Evolutionary conservation across 192 early-diverging fungal species (phyloP), one percentile per base, ranked within the genome.

Genomic region (Rhizoclosmatium sp.): DNA sequence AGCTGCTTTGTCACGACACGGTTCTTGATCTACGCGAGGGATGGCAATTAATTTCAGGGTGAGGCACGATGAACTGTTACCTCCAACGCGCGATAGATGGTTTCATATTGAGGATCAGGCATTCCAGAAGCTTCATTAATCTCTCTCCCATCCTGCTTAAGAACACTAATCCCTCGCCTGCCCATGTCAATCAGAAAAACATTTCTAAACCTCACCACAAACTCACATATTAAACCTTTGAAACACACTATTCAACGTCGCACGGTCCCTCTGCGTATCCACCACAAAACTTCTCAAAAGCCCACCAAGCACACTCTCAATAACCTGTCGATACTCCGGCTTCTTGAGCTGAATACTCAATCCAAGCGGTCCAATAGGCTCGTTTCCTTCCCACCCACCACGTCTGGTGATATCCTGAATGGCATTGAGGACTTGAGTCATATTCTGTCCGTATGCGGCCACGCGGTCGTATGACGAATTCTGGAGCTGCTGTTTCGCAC

Each of bases 361-460:
- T 91, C 60, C 89, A 75, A 88, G 46, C 21, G 87, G 87, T 4
- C 87, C 87, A 59, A 88, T 49, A 2, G 87, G 87, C 69, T 93
- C 92, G 73, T 87, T 86, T 41, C 92, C 91, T 23, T 91, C 81
- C 85, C 92, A 98, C 56, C 93, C 91, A 0, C 94, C 92, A 1
- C 87, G 64, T 10, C 85, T 84, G 62, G 94, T 91, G 71, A 93
- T 91, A 44, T 85, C 85, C 4, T 91, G 89, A 46, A 91, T 91
- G 69, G 93, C 92, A 56, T 92, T 90, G 70, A 95, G 60, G 19
- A 94, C 93, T 7, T 88, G 82, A n/a, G 86, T 86, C 92, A 95
- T 94, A 69, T 92, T 90, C 70, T 80, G 65, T n/a, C 95, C 95
- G 81, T 92, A 97, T 1, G 93, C 93, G 19, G 78, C 88, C 51